Evolutionary conservation across 805 yeast genomes (phyloP).

Genomic region (Pichia pseudocactophila): DNA sequence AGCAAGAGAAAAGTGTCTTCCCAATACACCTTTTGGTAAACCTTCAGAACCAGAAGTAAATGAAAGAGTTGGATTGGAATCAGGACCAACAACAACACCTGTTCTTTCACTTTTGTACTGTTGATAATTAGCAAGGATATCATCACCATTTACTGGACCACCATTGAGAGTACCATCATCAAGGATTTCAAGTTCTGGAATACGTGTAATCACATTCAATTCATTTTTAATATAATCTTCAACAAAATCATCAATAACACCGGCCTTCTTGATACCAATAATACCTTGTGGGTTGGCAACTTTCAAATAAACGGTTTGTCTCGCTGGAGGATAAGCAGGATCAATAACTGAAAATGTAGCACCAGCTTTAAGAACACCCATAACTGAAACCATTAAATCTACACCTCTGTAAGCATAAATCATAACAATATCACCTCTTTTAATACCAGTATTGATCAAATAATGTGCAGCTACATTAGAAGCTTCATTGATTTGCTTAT

Average conservation of each 20-base stretch:
- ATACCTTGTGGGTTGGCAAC: slow-evolving; percentile 93
- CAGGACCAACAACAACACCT: slow-evolving; percentile 94
- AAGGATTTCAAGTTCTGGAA: slow-evolving; percentile 69
- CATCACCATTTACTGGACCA: slow-evolving; percentile 37
- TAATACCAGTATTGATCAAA: slow-evolving; percentile 69
- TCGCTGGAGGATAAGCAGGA: slow-evolving; percentile 97
- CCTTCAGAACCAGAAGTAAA: slow-evolving; percentile 99
- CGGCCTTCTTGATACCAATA: slow-evolving; percentile 87
- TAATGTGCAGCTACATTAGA: slow-evolving; percentile 91
- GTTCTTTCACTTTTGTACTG: slow-evolving; percentile 49
- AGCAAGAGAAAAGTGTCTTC: slow-evolving; percentile 94
- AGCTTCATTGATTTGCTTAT: slow-evolving; percentile 83
- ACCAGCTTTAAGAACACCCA: slow-evolving; percentile 98
- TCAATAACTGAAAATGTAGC: slow-evolving; percentile 98
- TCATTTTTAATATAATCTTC: slow-evolving; percentile 69
- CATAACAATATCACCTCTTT: slow-evolving; percentile 92
- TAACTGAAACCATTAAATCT: slow-evolving; percentile 90
- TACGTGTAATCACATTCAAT: slow-evolving; percentile 58
- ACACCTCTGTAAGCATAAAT: slow-evolving; percentile 97
- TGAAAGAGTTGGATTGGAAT: slow-evolving; percentile 90
- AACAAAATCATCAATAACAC: slow-evolving; percentile 67
- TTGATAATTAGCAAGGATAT: slow-evolving; percentile 41
- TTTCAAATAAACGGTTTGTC: slow-evolving; percentile 86
- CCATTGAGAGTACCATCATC: slow-evolving; percentile 69
- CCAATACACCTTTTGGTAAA: slow-evolving; percentile 95